Conservation (phyloP, 768 basidiomycete species). For the Grammothele lineata region DNA sequence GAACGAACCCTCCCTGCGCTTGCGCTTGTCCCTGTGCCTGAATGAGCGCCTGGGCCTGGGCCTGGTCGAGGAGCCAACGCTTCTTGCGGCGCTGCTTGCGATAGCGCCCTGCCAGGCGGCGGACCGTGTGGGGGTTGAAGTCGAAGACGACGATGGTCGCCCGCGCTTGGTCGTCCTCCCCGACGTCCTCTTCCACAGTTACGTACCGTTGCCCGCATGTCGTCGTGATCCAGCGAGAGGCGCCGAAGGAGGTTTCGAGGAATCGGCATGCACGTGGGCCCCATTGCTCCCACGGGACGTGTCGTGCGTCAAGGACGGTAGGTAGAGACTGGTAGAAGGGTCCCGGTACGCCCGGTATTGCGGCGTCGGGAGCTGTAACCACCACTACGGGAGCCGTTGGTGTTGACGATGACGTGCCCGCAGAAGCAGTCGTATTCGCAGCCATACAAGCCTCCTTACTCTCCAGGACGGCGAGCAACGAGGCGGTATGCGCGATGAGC, state of each 20-base stretch:
- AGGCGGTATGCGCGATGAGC: conserved; percentile 20
- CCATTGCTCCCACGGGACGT: conserved; percentile 21
- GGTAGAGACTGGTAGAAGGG: background rate
- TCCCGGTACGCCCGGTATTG: background rate
- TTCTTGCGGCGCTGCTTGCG: conserved; percentile 7
- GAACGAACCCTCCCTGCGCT: too few relatives aligned
- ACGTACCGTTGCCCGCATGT: conserved; percentile 28
- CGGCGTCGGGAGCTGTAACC: background rate
- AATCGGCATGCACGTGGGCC: conserved; percentile 21
- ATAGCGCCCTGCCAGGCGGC: conserved; percentile 9
- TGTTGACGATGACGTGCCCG: background rate
- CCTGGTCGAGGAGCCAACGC: conserved; percentile 1
- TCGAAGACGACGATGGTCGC: conserved; percentile 21
- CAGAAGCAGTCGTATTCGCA: background rate
- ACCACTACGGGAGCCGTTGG: too few relatives aligned
- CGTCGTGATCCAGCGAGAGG: conserved; percentile 28
- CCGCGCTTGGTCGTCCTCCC: conserved; percentile 5
- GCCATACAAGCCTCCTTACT: background rate
- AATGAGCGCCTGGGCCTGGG: background rate
- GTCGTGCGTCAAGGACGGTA: background rate
- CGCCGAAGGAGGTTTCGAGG: conserved; percentile 21
- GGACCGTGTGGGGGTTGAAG: conserved; percentile 23
- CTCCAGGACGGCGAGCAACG: conserved; percentile 14
- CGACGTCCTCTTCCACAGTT: conserved; percentile 11
- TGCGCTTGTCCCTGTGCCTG: background rate